Base-by-base conservation (phyloP, 2,329 filamentous ascomycete species). In the Geosmithia flava region DNA sequence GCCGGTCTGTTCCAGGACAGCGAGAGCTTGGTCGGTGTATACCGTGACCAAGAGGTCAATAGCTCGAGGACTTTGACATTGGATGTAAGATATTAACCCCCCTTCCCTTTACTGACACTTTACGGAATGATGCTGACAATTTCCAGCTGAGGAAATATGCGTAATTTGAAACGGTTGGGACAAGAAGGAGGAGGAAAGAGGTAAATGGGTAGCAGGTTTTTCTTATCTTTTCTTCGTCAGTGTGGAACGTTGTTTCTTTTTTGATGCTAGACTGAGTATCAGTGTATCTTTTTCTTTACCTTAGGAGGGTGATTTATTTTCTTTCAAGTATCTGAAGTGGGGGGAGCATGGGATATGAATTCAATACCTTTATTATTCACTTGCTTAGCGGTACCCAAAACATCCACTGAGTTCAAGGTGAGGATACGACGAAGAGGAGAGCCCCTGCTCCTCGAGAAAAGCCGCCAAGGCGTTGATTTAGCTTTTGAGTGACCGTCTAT, bases 1-100 rank as follows among this genome's bases (percentile, higher is more conserved):
- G 86, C 89, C 0, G 90, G 89, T 1, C 72, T 98, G 49, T 98
- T 97, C 70, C 90, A 98, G 68, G 87, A 94, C 64, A 95, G 88
- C 60, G 90, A 98, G 73, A 94, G 89, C 52, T 66, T 98, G 57
- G 89, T 98, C 4, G 93, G 93, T 47, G 89, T 98, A 11, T 97
- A 95, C 71, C 77, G 93, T 55, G 94, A 98, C 61, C 93, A 98
- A 69, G 81, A 83, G 49, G 87, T 88, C 50, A 98, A 97, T 68
- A 94, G 85, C 59, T 94, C 86, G 56, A 85, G 88, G 67, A 87
- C 88, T 39, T 70, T 98, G 67, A 97, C 90, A 50, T 71, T 98
- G 58, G 93, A 98, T 82, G 89, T 97, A 71, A 91, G 91, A 27
- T 72, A 39, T 13, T 8, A 8, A 17, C 42, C 19, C 20, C 42